Evolutionary conservation across 73 alveolate species (phyloP), one percentile per base, ranked within the genome.

Genomic region (Blepharisma stoltei): DNA sequence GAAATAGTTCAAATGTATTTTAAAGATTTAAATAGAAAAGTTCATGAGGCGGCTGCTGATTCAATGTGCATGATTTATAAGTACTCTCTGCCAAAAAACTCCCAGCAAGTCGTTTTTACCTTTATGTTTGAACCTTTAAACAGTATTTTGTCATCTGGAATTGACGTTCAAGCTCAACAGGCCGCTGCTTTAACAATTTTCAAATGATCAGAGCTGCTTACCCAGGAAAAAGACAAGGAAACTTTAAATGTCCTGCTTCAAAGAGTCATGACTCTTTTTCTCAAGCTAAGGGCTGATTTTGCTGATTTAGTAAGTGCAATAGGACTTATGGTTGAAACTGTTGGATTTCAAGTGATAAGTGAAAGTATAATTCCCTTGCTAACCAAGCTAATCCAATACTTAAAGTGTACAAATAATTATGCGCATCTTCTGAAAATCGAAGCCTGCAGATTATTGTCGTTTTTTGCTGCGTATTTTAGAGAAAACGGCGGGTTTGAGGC

Each of bases 221-320:
- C n/a, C 27, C 27, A 50, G 21, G 65, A 50, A 11, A 50, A 50
- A 11, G 65, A 50, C 4, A 11, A 50, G 4, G 65, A 18, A 14
- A 50, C n/a, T 18, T 18, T 50, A 50, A 18, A 14, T 18, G 27
- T 50, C n/a, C 27, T 50, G 3, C 21, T 14, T 1, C 21, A 11
- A 50, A 50, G 21, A 18, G 0, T 4, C 21, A 18, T 50, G 27
- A 11, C 65, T 11, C 65, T 50, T 18, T 50, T 50, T 18, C 65
- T 50, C 2, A 50, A 50, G 65, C 65, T 50, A 50, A 50, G 65
- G 21, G 65, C 65, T 50, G 65, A 50, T 11, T 50, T 50, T 18
- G 65, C 21, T 18, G 65, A 50, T 18, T 18, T 50, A 14, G 27
- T 50, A 50, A 50, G 21, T 18, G 65, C 65, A 50, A 50, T 50